These are phyloP conservation scores for Amanita jacksonii DNA, from an alignment of 768 basidiomycete genomes.

Conservation along the genomic window DNA sequence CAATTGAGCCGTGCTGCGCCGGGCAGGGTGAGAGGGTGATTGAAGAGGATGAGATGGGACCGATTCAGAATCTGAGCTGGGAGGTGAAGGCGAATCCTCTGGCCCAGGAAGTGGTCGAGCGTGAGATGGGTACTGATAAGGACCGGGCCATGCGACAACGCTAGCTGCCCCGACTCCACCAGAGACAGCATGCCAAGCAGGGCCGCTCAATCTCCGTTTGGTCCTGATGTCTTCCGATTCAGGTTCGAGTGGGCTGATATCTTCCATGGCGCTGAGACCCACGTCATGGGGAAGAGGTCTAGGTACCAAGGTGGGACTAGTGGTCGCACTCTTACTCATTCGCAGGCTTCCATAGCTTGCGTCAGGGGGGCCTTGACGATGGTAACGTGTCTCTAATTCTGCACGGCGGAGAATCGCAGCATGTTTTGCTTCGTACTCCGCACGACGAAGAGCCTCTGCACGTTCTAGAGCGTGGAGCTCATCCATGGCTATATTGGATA, in stretches of 20 bases:
- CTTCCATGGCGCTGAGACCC: slow-evolving; percentile 17
- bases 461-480: slow-evolving; percentile 86
- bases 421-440: slow-evolving; percentile 77
- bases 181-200: slow-evolving; percentile 38
- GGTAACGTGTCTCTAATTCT: slow-evolving; percentile 62
- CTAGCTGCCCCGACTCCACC: slow-evolving; percentile 17
- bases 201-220: slow-evolving; percentile 44
- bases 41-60: slow-evolving; percentile 27
- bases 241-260: slow-evolving; percentile 31
- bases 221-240: slow-evolving; percentile 22
- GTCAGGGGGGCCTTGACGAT: slow-evolving; percentile 17
- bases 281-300: slow-evolving; percentile 17
- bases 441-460: slow-evolving; percentile 72
- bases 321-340: slow-evolving; percentile 57
- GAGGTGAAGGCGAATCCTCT: slow-evolving; percentile 62
- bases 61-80: slow-evolving; percentile 57
- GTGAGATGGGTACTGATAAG: slow-evolving; percentile 34
- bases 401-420: slow-evolving; percentile 61
- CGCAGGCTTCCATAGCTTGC: slow-evolving; percentile 14
- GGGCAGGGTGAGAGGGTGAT: slow-evolving; percentile 25
- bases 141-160: slow-evolving; percentile 26
- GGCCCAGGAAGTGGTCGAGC: slow-evolving; percentile 19
- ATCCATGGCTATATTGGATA: slow-evolving; percentile 75
- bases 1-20: slow-evolving; percentile 16
- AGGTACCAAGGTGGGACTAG: slow-evolving; percentile 41